A percentile compares a stretch with the other conserved stretches of the same genome.
Evolutionary conservation across 23 red algal species (phyloP).

Genomic region (Gracilariopsis chorda): DNA sequence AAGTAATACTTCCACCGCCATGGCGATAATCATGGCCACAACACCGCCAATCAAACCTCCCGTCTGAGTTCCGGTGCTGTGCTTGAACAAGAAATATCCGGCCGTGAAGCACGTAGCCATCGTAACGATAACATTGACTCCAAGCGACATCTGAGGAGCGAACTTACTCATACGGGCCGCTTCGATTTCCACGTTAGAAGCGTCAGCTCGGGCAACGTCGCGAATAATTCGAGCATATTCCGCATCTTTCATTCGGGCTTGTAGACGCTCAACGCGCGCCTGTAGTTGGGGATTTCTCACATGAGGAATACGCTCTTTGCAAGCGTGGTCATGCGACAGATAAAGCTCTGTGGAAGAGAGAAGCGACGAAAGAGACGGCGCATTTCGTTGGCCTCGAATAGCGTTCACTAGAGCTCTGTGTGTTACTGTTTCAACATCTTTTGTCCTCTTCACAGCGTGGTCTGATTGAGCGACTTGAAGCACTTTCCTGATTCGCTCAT

Average conservation of each 20-base stretch:
- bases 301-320: neutral
- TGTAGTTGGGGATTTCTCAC: neutral
- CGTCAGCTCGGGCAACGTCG: slow-evolving; percentile 9
- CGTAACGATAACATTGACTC: slow-evolving; percentile 51
- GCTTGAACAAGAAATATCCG: slow-evolving; percentile 46
- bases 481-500: neutral
- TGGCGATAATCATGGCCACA: slow-evolving; percentile 47
- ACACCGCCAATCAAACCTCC: slow-evolving; percentile 38
- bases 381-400: neutral
- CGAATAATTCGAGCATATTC: slow-evolving; percentile 37
- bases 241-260: neutral
- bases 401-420: neutral
- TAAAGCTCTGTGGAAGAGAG: neutral
- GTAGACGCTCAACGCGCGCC: neutral
- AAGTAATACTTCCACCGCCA: slow-evolving; percentile 52
- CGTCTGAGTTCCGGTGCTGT: neutral
- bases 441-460: neutral
- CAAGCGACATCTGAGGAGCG: slow-evolving; percentile 51
- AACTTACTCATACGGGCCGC: slow-evolving; percentile 5
- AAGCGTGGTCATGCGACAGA: neutral
- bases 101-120: slow-evolving; percentile 69
- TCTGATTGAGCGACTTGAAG: neutral
- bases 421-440: neutral
- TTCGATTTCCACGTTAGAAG: neutral
- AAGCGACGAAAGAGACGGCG: neutral